These are phyloP conservation scores for Lomentospora prolificans DNA, from an alignment of 2,329 filamentous ascomycete genomes.

Conservation along the genomic window DNA sequence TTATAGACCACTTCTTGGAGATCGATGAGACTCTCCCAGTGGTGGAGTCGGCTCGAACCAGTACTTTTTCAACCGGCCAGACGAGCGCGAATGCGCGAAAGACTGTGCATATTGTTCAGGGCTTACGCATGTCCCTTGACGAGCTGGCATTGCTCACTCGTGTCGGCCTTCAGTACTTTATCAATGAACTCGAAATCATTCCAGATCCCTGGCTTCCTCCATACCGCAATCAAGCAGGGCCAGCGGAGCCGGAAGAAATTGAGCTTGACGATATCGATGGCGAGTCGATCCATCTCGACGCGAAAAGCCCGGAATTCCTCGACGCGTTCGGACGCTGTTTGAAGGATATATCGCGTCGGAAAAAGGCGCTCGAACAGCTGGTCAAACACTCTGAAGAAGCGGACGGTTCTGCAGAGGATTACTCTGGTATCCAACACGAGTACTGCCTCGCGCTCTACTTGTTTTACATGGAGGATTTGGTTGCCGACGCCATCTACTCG, in stretches of 20 bases:
- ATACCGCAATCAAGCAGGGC: neutral
- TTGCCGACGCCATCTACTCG: neutral
- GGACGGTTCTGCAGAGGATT: neutral
- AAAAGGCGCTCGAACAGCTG: neutral
- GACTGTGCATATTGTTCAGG: neutral
- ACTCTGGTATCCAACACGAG: constrained; percentile 3
- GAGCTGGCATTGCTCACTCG: neutral
- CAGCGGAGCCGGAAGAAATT: neutral
- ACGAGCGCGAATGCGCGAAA: neutral
- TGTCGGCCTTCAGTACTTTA: neutral
- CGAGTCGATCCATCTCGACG: neutral
- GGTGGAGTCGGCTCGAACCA: neutral
- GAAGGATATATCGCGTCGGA: constrained; percentile 1
- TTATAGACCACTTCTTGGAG: constrained; percentile 1
- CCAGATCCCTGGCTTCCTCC: neutral
- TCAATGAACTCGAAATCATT: neutral
- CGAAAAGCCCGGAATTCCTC: neutral
- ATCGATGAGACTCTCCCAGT: neutral
- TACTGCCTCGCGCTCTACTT: constrained; percentile 5
- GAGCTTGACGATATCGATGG: neutral
- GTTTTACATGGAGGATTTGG: constrained; percentile 2
- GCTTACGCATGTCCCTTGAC: neutral
- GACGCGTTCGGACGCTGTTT: neutral
- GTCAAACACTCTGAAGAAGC: neutral
- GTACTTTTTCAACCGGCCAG: neutral